phyloP scores from a whole-genome alignment of 441 rosid species.

The Cnidoscolus chayamansa region DNA sequence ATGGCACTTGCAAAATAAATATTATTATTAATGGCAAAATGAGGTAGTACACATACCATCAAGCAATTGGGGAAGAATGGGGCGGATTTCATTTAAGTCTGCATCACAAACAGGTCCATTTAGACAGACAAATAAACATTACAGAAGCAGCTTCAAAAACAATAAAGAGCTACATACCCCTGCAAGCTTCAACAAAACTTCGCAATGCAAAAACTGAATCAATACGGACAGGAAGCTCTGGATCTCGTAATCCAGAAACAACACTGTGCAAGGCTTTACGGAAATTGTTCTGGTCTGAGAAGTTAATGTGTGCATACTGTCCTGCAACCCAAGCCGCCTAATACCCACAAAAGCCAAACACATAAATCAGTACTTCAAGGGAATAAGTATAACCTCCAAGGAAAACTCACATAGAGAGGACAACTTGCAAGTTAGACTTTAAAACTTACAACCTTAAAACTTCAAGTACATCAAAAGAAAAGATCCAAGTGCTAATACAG shows the following conservation, averaged over 20 bases:
- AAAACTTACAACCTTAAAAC: neutral
- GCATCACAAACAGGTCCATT: constrained; percentile 28
- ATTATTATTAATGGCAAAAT: neutral
- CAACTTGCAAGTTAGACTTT: neutral
- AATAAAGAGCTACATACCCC: constrained; percentile 39
- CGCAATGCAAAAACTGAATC: constrained; percentile 97
- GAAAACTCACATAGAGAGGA: neutral
- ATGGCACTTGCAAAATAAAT: neutral
- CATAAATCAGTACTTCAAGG: neutral
- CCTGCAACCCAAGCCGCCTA: constrained; percentile 99
- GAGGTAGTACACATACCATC: constrained; percentile 53
- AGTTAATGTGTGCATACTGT: constrained; percentile 85
- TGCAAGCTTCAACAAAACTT: constrained; percentile 93
- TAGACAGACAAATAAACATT: constrained; percentile 2
- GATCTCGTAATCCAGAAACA: constrained; percentile 91
- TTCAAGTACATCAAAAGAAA: neutral
- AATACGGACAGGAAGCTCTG: constrained; percentile 96
- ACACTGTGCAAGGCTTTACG: constrained; percentile 80
- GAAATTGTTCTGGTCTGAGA: constrained; percentile 79
- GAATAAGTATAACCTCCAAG: too few relatives aligned
- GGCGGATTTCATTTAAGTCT: constrained; percentile 95
- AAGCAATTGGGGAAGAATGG: constrained; percentile 92
- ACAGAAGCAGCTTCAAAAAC: constrained; percentile 1
- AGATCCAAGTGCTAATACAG: neutral
- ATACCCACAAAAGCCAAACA: constrained; percentile 25